Evolutionary conservation across 2,329 filamentous ascomycete species (phyloP).

Genomic region (Aspergillus persii): DNA sequence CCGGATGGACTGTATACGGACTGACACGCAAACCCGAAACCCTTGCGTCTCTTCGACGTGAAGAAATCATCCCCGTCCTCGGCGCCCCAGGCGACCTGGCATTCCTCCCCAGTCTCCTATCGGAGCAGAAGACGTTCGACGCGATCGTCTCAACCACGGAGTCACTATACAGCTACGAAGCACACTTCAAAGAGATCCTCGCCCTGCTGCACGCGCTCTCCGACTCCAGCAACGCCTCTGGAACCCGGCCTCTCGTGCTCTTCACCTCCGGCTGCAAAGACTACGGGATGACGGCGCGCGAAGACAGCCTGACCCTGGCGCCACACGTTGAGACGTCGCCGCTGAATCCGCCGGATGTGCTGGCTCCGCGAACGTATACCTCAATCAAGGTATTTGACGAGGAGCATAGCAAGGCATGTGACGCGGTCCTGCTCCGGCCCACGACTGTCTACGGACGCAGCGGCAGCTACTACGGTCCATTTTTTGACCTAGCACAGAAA

Average conservation of each 20-base stretch:
- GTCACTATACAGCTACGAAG: slow-evolving; percentile 3
- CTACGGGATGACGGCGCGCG: slow-evolving; percentile 9
- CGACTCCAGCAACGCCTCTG: background rate
- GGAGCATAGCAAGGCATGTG: slow-evolving; percentile 3
- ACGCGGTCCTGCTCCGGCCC: slow-evolving; percentile 4
- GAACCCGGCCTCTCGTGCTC: slow-evolving; percentile 2
- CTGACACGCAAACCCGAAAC: slow-evolving; percentile 1
- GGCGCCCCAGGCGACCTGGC: slow-evolving; percentile 3
- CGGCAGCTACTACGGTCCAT: slow-evolving; percentile 6
- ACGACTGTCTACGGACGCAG: slow-evolving; percentile 9
- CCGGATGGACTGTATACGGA: slow-evolving; percentile 11
- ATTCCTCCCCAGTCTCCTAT: background rate
- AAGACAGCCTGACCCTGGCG: background rate
- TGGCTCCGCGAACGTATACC: background rate
- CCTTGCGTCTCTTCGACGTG: background rate
- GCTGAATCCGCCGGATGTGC: slow-evolving; percentile 1
- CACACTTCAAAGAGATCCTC: slow-evolving; percentile 1
- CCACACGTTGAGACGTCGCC: slow-evolving; percentile 12
- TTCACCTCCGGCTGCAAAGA: slow-evolving; percentile 15
- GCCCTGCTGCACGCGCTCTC: slow-evolving; percentile 1
- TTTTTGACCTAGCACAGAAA: slow-evolving; percentile 3
- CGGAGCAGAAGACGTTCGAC: background rate
- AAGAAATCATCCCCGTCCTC: slow-evolving; percentile 10
- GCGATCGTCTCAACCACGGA: slow-evolving; percentile 12
- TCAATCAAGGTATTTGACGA: background rate